Conservation (phyloP, 768 basidiomycete species). For the Hypholoma fasciculare region DNA sequence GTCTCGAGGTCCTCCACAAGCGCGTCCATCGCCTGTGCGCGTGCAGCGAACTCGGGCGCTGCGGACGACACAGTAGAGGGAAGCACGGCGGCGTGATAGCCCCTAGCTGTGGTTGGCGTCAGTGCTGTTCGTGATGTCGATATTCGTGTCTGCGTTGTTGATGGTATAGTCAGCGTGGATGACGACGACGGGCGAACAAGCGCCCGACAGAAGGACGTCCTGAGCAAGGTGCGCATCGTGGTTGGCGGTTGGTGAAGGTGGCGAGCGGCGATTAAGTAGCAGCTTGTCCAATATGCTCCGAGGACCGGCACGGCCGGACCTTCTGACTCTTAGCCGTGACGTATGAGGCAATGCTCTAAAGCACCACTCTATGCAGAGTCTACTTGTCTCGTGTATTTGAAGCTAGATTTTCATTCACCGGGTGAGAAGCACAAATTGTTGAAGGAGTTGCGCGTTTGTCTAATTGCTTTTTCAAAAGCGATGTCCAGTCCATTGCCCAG, state of each 20-base stretch:
- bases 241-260: neutral
- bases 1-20: conserved; percentile 65
- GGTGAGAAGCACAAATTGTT: no score
- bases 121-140: neutral
- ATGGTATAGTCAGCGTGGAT: neutral
- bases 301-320: conserved; percentile 36
- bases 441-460: no score
- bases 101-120: conserved; percentile 13
- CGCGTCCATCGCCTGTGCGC: conserved; percentile 66
- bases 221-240: neutral
- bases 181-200: neutral
- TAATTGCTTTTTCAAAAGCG: no score
- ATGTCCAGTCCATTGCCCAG: neutral
- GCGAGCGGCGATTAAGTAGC: neutral
- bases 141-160: neutral
- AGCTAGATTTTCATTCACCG: no score
- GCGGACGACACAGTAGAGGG: conserved; percentile 70
- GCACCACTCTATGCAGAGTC: no score
- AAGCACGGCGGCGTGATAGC: conserved; percentile 72
- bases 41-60: conserved; percentile 71
- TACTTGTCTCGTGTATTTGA: no score
- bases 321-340: neutral
- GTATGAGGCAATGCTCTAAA: no score
- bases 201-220: neutral
- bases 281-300: no score